Base-by-base conservation (phyloP, 805 yeast genomes). In the Saccharomycodes ludwigii region DNA sequence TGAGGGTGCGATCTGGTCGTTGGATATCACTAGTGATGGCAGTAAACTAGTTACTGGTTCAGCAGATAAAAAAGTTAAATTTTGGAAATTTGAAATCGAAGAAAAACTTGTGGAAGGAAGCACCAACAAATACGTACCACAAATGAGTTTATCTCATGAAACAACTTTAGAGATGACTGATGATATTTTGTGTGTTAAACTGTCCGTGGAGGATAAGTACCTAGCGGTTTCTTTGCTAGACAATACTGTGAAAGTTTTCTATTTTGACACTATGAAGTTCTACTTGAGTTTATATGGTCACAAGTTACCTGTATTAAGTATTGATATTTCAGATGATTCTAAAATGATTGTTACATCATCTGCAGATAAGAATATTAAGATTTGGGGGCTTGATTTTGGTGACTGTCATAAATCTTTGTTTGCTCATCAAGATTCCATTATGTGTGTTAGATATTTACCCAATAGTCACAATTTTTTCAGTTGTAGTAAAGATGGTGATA, bases 301-400 rank as follows among this genome's bases (percentile, higher is more conserved):
- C 57, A 91, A 88, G 52, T 67, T 91, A 39, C 98, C 98, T 1
- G 98, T 91, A 3, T 63, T 91, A 33, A 78, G 95, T 3, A 71
- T 91, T 42, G 98, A 91, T 52, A 85, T 91, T 27, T 82, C 97
- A 1, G 65, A 56, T 43, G 99, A 91, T 54, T 76, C 88, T 23
- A 88, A 91, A 55, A 54, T 91, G 43, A 68, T 91, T 39, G 74
- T 88, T 33, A 83, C 97, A 0, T 82, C 95, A 4, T 84, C 96
- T 1, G 98, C 98, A 0, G 99, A 91, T 58, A 91, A 91, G 56
- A 91, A 91, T 56, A 82, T 91, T 50, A 85, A 93, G 58, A 80
- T 91, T 36, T 91, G 99, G 99, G 99, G 99, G 31, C 62, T 91
- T 36, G 98, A 91, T 54, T 91, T 91, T 57, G 99, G 99, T 58